Evolutionary conservation across 306 rosid genomes (phyloP).

Genomic region (Abrus pulchellus): DNA sequence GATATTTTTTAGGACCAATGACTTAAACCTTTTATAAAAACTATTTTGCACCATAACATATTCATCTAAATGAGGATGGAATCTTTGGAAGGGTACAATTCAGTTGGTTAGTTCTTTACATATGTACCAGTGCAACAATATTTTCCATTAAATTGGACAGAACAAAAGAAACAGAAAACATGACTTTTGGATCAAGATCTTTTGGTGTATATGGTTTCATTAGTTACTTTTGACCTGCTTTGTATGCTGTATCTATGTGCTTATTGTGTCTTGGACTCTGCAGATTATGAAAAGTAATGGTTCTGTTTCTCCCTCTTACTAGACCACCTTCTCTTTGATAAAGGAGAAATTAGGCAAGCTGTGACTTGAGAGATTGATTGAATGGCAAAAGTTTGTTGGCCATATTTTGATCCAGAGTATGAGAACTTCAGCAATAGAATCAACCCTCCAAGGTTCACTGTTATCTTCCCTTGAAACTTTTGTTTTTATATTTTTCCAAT

Average conservation of each 20-base stretch:
- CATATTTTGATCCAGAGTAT: slow-evolving; percentile 87
- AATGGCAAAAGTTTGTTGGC: slow-evolving; percentile 82
- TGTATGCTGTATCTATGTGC: not conserved
- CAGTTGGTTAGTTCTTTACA: slow-evolving; percentile 12
- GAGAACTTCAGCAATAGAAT: slow-evolving; percentile 81
- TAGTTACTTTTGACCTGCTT: not conserved
- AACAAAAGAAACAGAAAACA: not conserved
- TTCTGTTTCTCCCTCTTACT: slow-evolving; percentile 30
- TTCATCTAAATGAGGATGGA: not conserved
- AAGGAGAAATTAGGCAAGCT: slow-evolving; percentile 37
- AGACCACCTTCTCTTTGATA: slow-evolving; percentile 6
- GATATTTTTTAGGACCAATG: too few species aligned
- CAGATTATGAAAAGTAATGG: slow-evolving; percentile 8
- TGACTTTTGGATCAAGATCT: not conserved
- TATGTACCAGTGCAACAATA: slow-evolving; percentile 8
- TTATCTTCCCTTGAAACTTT: slow-evolving; percentile 31
- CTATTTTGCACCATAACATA: not conserved
- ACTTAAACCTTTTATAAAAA: too few species aligned
- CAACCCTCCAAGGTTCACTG: slow-evolving; percentile 79
- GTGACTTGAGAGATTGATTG: slow-evolving; percentile 44
- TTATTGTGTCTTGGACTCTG: slow-evolving; percentile 16
- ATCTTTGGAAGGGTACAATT: slow-evolving; percentile 1
- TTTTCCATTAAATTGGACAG: slow-evolving; percentile 15
- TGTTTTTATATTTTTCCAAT: not conserved
- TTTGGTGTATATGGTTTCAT: too few species aligned